phyloP scores from a whole-genome alignment of 441 rosid genomes.

The Gossypium davidsonii region DNA sequence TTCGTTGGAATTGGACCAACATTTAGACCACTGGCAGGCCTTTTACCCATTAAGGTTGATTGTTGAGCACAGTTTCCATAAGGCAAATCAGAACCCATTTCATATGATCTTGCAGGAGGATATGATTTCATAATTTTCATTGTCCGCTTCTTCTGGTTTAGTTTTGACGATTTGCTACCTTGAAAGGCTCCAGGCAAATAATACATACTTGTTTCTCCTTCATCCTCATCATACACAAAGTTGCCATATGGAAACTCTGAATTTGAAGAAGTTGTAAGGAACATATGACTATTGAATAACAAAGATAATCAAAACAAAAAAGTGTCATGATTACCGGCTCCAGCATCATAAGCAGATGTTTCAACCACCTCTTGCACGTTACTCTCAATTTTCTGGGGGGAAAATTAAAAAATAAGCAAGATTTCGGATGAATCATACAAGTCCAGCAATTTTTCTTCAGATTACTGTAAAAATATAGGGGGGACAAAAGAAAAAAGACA shows the following conservation, averaged over 20 bases:
- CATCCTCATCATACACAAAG: constrained; percentile 69
- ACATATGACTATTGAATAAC: constrained; percentile 18
- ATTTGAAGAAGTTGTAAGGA: constrained; percentile 25
- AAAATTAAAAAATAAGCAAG: constrained; percentile 9
- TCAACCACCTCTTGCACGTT: constrained; percentile 84
- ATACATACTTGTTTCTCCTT: constrained; percentile 74
- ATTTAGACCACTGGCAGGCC: constrained; percentile 57
- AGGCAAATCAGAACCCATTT: constrained; percentile 52
- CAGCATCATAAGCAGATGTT: constrained; percentile 62
- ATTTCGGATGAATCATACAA: not conserved
- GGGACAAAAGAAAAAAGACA: constrained; percentile 4
- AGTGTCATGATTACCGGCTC: constrained; percentile 51
- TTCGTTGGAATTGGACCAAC: constrained; percentile 74
- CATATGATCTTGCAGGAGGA: constrained; percentile 55
- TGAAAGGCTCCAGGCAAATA: constrained; percentile 64
- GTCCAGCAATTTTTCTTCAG: not conserved
- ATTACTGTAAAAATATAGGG: constrained; percentile 1
- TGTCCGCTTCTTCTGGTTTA: constrained; percentile 46
- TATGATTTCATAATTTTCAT: constrained; percentile 31
- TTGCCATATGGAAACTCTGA: constrained; percentile 56
- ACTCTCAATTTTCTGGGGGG: constrained; percentile 61
- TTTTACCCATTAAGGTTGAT: constrained; percentile 51
- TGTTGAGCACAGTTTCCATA: constrained; percentile 49
- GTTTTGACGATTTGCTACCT: constrained; percentile 44
- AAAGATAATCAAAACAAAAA: constrained; percentile 9